Conservation (phyloP, 225 moss, liverwort and hornwort species). For the Ulota crispa region DNA sequence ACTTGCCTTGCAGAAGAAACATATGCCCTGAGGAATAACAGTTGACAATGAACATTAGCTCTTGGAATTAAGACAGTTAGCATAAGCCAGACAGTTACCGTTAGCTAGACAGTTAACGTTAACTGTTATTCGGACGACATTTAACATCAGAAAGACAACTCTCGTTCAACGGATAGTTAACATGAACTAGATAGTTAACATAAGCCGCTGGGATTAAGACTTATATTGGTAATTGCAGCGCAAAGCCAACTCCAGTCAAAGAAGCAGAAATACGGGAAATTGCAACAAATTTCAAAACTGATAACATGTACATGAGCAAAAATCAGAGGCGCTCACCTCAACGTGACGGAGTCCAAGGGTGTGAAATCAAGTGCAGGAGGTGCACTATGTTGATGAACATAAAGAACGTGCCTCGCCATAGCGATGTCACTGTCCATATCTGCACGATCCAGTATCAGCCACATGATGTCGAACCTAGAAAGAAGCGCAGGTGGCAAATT, state of each 20-base stretch:
- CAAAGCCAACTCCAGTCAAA: neutral
- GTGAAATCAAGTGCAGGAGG: conserved; percentile 82
- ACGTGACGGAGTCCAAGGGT: conserved; percentile 79
- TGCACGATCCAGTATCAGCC: conserved; percentile 97
- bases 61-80: neutral
- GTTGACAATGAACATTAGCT: neutral
- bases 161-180: neutral
- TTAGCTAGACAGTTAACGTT: neutral
- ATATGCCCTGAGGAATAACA: conserved; percentile 63
- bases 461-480: conserved; percentile 98
- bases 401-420: conserved; percentile 92
- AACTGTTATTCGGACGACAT: neutral
- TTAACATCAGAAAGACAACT: neutral
- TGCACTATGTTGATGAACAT: conserved; percentile 88
- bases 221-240: neutral
- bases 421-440: conserved; percentile 96
- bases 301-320: neutral
- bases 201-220: neutral
- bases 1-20: conserved; percentile 85
- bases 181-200: neutral
- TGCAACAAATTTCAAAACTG: neutral
- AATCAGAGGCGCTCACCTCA: conserved; percentile 49
- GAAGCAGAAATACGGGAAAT: neutral
- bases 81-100: neutral
- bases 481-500: conserved; percentile 94